Conservation (phyloP, 1,284 basidiomycete genomes). For the Microbotryum intermedium region DNA sequence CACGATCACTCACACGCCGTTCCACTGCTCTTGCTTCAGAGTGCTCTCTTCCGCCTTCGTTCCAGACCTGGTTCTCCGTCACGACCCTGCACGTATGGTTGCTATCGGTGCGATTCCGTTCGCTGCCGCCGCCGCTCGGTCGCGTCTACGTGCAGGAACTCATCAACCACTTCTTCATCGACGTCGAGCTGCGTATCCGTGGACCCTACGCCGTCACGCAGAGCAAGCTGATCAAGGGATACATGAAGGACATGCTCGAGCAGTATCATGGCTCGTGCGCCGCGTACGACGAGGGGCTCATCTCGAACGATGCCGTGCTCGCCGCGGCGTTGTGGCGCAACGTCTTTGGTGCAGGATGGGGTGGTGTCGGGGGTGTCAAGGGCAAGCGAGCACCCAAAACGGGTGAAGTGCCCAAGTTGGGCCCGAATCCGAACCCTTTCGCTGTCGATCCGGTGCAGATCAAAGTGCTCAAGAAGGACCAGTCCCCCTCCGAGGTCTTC, state of each 20-base stretch:
- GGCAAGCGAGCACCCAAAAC: constrained; percentile 31
- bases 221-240: constrained; percentile 70
- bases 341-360: constrained; percentile 53
- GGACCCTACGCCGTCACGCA: constrained; percentile 59
- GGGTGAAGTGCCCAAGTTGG: constrained; percentile 51
- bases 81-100: constrained; percentile 91
- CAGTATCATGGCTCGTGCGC: constrained; percentile 82
- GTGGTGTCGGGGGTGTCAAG: constrained; percentile 40
- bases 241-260: constrained; percentile 82
- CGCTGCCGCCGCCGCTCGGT: constrained; percentile 62
- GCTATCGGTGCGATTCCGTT: constrained; percentile 75
- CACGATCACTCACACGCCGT: background rate
- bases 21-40: constrained; percentile 44
- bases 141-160: constrained; percentile 65
- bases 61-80: constrained; percentile 95
- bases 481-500: constrained; percentile 25
- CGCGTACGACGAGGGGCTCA: constrained; percentile 70
- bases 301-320: constrained; percentile 63
- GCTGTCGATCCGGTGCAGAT: constrained; percentile 25
- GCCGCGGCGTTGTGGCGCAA: constrained; percentile 89
- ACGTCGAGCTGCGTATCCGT: constrained; percentile 84
- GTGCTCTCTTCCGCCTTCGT: constrained; percentile 80
- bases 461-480: constrained; percentile 27
- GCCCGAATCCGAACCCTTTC: constrained; percentile 23
- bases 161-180: constrained; percentile 92